Evolutionary conservation across 257 asterid species (phyloP), one percentile per base, ranked within the genome.

Genomic region (Scutellaria barbata): DNA sequence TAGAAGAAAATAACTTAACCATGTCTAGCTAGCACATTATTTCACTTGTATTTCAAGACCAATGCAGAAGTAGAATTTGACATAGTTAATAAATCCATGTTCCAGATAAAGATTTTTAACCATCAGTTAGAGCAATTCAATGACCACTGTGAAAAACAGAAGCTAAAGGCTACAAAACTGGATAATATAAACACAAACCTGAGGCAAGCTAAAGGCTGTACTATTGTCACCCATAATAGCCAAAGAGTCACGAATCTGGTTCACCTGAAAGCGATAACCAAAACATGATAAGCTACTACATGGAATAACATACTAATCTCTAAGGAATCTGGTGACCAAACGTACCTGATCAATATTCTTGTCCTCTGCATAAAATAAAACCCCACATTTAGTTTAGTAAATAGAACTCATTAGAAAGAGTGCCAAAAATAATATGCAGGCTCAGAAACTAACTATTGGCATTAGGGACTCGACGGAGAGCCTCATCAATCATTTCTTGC

Each of bases 191-290:
- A 70, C 54, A 76, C 57, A 64, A 83, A 89, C 99, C 88, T 92
- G 99, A 30, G 99, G 98, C 66, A 95, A 83, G 89, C 99, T 89
- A 78, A 89, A 95, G 79, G 98, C 98, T 8, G 99, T 95, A 83
- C 95, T 95, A 53, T 89, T 92, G 55, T 85, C 92, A 20, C 99
- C 99, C 99, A 95, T 92, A 79, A 88, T 78, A 59, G 96, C 95
- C 81, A 95, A 83, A 73, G 98, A 95, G 25, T 95, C 96, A 10
- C 99, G 99, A 66, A 95, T 95, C 87, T 85, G 96, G 81, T 95
- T 95, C 57, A 95, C 92, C 97, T 95, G 92, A 71, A 78, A 74
- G 75, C 54, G 72, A 22, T 35, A 16, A 16, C 17, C 61, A 52
- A 58, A 54, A 43, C 12, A 43, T 43, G 12, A 54, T 8, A 35